Base-by-base conservation (phyloP, 2,329 filamentous ascomycete genomes). In the Fusarium lateritium region DNA sequence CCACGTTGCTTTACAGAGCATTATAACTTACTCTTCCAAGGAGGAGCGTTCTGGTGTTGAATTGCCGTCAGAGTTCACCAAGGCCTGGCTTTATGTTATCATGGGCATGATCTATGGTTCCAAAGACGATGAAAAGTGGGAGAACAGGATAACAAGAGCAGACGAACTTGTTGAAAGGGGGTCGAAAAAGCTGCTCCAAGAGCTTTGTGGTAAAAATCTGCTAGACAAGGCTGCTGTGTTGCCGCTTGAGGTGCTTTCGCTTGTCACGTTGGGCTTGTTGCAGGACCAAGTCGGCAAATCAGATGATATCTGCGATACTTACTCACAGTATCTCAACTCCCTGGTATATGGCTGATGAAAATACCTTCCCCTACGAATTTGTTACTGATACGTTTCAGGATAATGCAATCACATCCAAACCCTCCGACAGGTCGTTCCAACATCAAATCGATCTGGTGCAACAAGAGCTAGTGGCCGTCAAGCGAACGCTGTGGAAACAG, bases 61-160 rank as follows among this genome's bases (percentile, higher is more conserved):
- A 21, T 67, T 82, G 5, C 81, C 82, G 0, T 70, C 75, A 4
- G 75, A 78, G 19, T 75, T 84, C 26, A 67, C 80, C 24, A 76
- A 75, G 21, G 81, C 78, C 1, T 85, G 83, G 83, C 67, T 83
- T 14, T 79, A 83, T 56, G 57, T 83, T 3, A 68, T 83, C 6
- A 80, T 81, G 66, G 78, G 71, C 7, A 65, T 83, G 43, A 72
- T 82, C 6, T 71, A 77, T 47, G 62, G 72, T 14, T 61, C 69
- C 19, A 60, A 65, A 13, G 65, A 70, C 34, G 64, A 67, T 6
- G 52, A 56, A 13, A 62, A 55, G 10, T 80, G 77, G 73, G 57
- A 67, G 4, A 68, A 71, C 8, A 76, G 81, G 19, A 68, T 83
- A 17, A 58, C 60, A 5, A 72, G 76, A 22, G 74, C 76, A 5